phyloP scores from a whole-genome alignment of 2,329 filamentous ascomycete species.

The Tolypocladium nubicola region DNA sequence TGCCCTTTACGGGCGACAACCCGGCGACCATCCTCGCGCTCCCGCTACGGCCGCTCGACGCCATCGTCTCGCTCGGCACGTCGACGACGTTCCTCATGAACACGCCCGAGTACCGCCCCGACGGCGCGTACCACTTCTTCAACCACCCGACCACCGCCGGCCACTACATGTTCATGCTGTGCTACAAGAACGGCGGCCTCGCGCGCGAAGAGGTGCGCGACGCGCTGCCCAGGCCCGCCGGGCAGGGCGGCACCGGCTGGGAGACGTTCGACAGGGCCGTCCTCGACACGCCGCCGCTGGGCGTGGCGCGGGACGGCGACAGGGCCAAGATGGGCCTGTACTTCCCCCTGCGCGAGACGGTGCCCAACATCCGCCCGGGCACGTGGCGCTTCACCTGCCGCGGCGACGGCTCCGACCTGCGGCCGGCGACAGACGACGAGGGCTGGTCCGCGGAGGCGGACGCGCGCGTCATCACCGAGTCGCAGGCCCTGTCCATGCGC shows the following conservation, averaged over 20 bases:
- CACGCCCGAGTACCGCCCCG: constrained; percentile 80
- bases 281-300: constrained; percentile 57
- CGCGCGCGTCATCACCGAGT: constrained; percentile 80
- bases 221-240: constrained; percentile 49
- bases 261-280: constrained; percentile 68
- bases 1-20: constrained; percentile 92
- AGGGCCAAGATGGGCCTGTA: constrained; percentile 83
- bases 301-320: constrained; percentile 32
- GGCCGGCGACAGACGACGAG: constrained; percentile 13
- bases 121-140: constrained; percentile 93
- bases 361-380: constrained; percentile 78
- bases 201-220: constrained; percentile 87
- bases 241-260: constrained; percentile 49
- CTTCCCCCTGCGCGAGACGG: constrained; percentile 91
- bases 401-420: constrained; percentile 42
- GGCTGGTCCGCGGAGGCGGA: constrained; percentile 52
- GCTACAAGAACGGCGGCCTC: constrained; percentile 96
- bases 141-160: constrained; percentile 87
- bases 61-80: constrained; percentile 89
- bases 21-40: constrained; percentile 88
- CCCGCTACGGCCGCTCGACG: constrained; percentile 77
- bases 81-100: constrained; percentile 97
- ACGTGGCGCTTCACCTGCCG: constrained; percentile 71
- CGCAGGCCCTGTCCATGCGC: constrained; percentile 85
- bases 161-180: constrained; percentile 99